These are phyloP conservation scores for Symbiotaphrina buchneri DNA, from an alignment of 495 filamentous ascomycete species.

Conservation along the genomic window DNA sequence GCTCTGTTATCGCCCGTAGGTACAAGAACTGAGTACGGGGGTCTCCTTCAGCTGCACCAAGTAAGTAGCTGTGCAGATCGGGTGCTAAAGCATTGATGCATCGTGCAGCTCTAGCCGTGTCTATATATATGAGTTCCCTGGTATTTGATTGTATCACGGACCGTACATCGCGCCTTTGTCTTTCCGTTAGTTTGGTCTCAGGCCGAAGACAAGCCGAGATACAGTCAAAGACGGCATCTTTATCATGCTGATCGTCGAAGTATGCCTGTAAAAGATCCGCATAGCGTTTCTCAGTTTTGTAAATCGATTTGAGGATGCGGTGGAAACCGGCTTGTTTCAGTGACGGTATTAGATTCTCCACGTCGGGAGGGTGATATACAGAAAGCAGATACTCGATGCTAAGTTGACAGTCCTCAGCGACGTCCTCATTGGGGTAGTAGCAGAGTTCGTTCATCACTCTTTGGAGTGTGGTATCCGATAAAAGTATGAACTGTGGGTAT, in stretches of 20 bases:
- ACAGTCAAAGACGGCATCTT: slow-evolving; percentile 49
- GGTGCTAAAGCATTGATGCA: slow-evolving; percentile 44
- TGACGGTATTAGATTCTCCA: slow-evolving; percentile 47
- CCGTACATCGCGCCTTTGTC: slow-evolving; percentile 54
- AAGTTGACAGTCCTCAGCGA: slow-evolving; percentile 85
- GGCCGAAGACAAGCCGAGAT: slow-evolving; percentile 60
- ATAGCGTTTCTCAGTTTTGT: slow-evolving; percentile 60
- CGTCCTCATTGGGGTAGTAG: slow-evolving; percentile 53
- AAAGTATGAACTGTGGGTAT: slow-evolving; percentile 83
- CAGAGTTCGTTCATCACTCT: slow-evolving; percentile 66
- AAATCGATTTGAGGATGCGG: slow-evolving; percentile 81
- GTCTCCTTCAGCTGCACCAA: slow-evolving; percentile 39
- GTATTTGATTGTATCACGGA: slow-evolving; percentile 47
- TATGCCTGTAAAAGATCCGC: slow-evolving; percentile 57
- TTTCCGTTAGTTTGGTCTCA: slow-evolving; percentile 43
- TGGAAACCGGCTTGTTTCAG: slow-evolving; percentile 72
- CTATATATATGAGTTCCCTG: slow-evolving; percentile 40
- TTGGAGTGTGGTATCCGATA: slow-evolving; percentile 67
- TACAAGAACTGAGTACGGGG: slow-evolving; percentile 52
- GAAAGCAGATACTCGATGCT: slow-evolving; percentile 91
- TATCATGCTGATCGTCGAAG: slow-evolving; percentile 66
- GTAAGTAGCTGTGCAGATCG: slow-evolving; percentile 44
- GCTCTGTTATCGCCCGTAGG: slow-evolving; percentile 57
- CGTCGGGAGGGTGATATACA: slow-evolving; percentile 72
- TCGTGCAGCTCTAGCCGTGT: slow-evolving; percentile 43